Percentiles rank a stretch among this genome's conserved stretches.
Conservation (phyloP, 2,329 filamentous ascomycete species). For the Coniochaeta sp. region DNA sequence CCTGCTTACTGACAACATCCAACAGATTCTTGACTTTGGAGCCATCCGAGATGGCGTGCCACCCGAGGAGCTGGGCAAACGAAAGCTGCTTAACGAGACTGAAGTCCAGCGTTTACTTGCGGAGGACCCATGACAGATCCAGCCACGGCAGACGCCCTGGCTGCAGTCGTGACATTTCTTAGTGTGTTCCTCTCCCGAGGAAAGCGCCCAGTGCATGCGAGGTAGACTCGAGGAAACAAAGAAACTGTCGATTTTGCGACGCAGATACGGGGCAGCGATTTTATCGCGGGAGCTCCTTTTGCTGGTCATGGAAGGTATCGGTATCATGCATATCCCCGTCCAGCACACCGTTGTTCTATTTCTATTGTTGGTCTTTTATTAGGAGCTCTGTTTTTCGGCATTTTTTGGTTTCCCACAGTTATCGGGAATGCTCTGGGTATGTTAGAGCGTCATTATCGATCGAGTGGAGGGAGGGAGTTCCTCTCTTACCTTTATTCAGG, state of each 20-base stretch:
- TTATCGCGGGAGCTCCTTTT: neutral
- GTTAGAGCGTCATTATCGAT: neutral
- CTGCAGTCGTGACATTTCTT: neutral
- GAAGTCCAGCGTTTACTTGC: conserved; percentile 45
- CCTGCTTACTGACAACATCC: conserved; percentile 5
- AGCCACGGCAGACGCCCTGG: neutral
- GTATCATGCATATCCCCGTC: neutral
- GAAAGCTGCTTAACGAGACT: conserved; percentile 59
- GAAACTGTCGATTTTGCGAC: neutral
- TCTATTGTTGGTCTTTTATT: neutral
- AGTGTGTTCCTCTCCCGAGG: neutral
- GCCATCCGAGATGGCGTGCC: conserved; percentile 83
- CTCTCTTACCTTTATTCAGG: neutral
- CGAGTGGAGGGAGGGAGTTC: neutral
- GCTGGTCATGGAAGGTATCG: neutral
- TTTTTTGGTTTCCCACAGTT: neutral
- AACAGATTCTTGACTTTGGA: conserved; percentile 91
- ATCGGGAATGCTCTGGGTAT: neutral
- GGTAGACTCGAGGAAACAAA: neutral
- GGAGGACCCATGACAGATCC: conserved; percentile 27
- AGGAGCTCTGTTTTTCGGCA: neutral
- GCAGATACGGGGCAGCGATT: neutral
- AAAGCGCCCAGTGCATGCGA: too few relatives aligned
- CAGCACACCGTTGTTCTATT: neutral
- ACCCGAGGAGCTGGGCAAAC: conserved; percentile 67